Evolutionary conservation across 2,329 filamentous ascomycete genomes (phyloP).

Genomic region (Colletotrichum sp.): DNA sequence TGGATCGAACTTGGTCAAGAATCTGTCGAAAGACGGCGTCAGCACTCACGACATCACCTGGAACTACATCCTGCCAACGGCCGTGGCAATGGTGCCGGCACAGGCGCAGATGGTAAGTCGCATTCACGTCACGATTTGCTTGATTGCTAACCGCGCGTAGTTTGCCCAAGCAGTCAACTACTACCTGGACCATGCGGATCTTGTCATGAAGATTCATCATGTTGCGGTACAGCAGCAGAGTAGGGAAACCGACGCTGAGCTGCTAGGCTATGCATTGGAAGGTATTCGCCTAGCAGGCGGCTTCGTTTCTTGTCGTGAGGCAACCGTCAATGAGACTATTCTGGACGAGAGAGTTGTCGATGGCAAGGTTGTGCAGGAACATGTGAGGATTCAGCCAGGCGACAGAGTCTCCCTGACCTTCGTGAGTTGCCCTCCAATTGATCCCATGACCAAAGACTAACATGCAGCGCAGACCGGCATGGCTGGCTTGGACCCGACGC

Average conservation of each 20-base stretch:
- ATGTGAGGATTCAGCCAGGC: conserved; percentile 57
- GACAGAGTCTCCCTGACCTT: conserved; percentile 70
- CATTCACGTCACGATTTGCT: background rate
- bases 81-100: conserved; percentile 70
- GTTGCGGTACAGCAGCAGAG: conserved; percentile 60
- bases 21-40: conserved; percentile 67
- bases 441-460: background rate
- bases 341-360: conserved; percentile 48
- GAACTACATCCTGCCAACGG: conserved; percentile 72
- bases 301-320: conserved; percentile 65
- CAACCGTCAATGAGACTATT: conserved; percentile 48
- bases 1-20: conserved; percentile 69
- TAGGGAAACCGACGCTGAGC: conserved; percentile 64
- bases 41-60: conserved; percentile 71
- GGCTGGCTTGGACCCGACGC: conserved; percentile 58
- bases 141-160: conserved; percentile 37
- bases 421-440: conserved; percentile 37
- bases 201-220: conserved; percentile 66
- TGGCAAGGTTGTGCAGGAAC: conserved; percentile 31
- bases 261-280: conserved; percentile 75
- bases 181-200: conserved; percentile 65
- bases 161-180: conserved; percentile 78
- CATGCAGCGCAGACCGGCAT: conserved; percentile 32
- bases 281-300: conserved; percentile 71
- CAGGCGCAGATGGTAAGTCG: conserved; percentile 68